Conservation (phyloP, 352 stramenopile species). For the Globisporangium alternatum region DNA sequence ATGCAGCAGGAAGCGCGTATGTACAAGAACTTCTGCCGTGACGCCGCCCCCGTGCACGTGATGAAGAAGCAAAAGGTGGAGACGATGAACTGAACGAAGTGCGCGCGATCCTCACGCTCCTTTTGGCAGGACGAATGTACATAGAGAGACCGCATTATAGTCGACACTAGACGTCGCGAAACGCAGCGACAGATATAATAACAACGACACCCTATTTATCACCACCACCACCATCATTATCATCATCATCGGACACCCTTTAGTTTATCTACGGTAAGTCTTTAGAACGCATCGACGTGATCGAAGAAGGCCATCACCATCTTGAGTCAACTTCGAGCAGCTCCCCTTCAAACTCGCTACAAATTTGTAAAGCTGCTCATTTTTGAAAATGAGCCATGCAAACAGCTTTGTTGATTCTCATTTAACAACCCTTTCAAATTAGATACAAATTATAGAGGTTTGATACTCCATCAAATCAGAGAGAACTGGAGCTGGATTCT, state of each 20-base stretch:
- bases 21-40: conserved; percentile 3
- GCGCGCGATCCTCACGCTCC: not conserved
- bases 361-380: not conserved
- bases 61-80: conserved; percentile 4
- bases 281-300: not conserved
- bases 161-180: conserved; percentile 8
- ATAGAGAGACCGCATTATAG: not conserved
- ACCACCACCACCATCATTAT: not conserved
- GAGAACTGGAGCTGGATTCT: not conserved
- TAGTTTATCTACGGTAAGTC: too few relatives aligned
- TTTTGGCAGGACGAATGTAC: not conserved
- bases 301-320: not conserved
- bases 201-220: conserved; percentile 15
- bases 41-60: not conserved
- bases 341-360: not conserved
- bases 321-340: not conserved
- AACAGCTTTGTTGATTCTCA: too few relatives aligned
- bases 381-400: too few relatives aligned
- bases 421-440: not conserved
- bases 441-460: not conserved
- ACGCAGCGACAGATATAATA: conserved; percentile 11
- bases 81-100: not conserved
- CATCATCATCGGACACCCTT: not conserved
- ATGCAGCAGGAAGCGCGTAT: conserved; percentile 18
- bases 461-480: not conserved